Percentiles rank a stretch among this genome's conserved stretches.
phyloP scores from a whole-genome alignment of 2,329 filamentous ascomycete genomes.

The Colletotrichum tropicale region DNA sequence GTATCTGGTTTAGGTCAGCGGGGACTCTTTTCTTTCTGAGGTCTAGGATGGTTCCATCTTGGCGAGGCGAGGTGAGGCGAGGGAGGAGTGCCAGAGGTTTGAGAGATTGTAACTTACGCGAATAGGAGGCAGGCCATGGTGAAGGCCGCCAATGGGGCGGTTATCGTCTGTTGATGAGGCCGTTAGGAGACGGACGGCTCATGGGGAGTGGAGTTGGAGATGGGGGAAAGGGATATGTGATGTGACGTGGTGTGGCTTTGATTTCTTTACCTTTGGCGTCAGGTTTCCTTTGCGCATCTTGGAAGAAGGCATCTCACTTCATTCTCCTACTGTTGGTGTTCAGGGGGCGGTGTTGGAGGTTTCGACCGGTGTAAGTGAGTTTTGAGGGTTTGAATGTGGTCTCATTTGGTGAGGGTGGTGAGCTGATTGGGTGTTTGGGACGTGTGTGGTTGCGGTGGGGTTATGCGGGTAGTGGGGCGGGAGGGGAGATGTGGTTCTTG shows the following conservation, averaged over 20 bases:
- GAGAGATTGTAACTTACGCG: constrained; percentile 34
- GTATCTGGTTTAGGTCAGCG: constrained; percentile 31
- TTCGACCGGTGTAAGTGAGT: not conserved
- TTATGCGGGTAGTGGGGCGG: not conserved
- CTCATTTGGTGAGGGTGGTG: not conserved
- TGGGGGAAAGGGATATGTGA: not conserved
- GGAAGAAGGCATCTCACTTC: not conserved
- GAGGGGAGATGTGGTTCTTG: not conserved
- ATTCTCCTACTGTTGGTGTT: not conserved
- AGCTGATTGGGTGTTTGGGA: constrained; percentile 5
- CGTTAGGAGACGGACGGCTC: not conserved
- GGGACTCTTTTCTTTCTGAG: not conserved
- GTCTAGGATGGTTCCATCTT: not conserved
- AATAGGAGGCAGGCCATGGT: constrained; percentile 58
- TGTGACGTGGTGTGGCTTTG: not conserved
- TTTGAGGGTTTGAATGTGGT: not conserved
- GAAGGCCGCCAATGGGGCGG: constrained; percentile 56
- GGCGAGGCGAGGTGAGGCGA: not conserved
- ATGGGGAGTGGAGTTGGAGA: not conserved
- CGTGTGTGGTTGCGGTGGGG: not conserved
- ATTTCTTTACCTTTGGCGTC: constrained; percentile 14
- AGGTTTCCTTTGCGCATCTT: constrained; percentile 21
- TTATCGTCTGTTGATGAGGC: constrained; percentile 40
- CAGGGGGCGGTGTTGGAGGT: not conserved
- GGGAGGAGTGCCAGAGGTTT: not conserved